These are phyloP conservation scores for Tulasnella sp. DNA, from an alignment of 768 basidiomycete genomes.

Conservation along the genomic window DNA sequence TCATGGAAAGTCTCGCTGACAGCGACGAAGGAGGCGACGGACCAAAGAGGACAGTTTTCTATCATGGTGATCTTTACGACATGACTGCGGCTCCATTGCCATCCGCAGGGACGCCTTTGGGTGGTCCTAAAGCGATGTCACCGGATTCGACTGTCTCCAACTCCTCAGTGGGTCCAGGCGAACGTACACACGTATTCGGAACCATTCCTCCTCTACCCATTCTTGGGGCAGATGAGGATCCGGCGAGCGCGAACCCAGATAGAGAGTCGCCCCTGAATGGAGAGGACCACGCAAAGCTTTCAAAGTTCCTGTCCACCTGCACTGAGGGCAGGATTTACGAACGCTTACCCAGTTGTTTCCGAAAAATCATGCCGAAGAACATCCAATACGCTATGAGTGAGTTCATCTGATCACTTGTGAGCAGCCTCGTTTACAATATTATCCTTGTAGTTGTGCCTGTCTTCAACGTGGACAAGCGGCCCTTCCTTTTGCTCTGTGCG, in stretches of 20 bases:
- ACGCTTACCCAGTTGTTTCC: conserved; percentile 68
- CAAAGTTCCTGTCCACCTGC: conserved; percentile 63
- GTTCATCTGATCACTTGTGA: neutral
- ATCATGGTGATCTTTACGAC: conserved; percentile 28
- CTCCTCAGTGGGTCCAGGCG: conserved; percentile 17
- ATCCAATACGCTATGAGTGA: conserved; percentile 86
- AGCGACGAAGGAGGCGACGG: neutral
- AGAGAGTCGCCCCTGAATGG: conserved; percentile 39
- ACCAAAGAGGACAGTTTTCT: conserved; percentile 20
- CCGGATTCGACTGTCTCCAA: too few species aligned
- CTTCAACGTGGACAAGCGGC: conserved; percentile 85
- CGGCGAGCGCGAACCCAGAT: neutral
- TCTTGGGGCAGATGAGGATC: conserved; percentile 23
- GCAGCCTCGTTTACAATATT: neutral
- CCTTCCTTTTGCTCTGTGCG: conserved; percentile 82
- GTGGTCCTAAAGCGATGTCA: too few species aligned
- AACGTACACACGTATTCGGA: conserved; percentile 25
- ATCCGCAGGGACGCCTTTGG: neutral
- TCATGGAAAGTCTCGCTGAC: conserved; percentile 45
- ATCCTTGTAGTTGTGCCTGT: conserved; percentile 72
- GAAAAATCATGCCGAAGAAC: conserved; percentile 65
- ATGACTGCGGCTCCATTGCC: neutral
- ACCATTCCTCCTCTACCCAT: conserved; percentile 26
- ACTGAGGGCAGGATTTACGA: conserved; percentile 85
- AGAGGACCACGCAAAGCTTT: conserved; percentile 65